Percentiles rank a stretch among this genome's conserved stretches.
Evolutionary conservation across 345 rosid genomes (phyloP).

Genomic region (Lumnitzera racemosa): DNA sequence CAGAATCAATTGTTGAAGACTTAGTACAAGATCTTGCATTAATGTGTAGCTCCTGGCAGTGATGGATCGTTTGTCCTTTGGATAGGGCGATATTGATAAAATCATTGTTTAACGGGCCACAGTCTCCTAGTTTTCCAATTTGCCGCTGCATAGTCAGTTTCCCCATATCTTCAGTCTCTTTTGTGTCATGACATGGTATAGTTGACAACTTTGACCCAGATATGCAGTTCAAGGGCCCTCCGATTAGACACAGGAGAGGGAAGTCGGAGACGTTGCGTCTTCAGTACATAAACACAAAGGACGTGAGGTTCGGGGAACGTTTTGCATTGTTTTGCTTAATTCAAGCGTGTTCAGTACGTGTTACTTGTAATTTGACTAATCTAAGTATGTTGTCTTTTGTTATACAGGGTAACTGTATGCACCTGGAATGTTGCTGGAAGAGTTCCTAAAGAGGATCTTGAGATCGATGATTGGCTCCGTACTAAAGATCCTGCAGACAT

Average conservation of each 20-base stretch:
- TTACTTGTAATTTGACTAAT: slow-evolving; percentile 1
- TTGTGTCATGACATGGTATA: slow-evolving; percentile 6
- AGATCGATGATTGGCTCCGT: slow-evolving; percentile 85
- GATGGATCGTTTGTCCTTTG: no score
- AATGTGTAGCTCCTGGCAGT: no score
- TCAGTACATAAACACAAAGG: slow-evolving; percentile 88
- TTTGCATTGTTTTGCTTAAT: no score
- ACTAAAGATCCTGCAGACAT: slow-evolving; percentile 77
- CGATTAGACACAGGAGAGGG: slow-evolving; percentile 69
- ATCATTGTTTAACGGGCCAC: no score
- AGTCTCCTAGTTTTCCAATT: not conserved
- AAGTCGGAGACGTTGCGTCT: slow-evolving; percentile 89
- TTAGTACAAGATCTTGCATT: no score
- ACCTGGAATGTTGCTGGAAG: slow-evolving; percentile 99
- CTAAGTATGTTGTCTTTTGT: not conserved
- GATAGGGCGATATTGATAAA: no score
- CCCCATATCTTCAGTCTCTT: slow-evolving; percentile 6
- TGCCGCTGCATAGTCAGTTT: not conserved
- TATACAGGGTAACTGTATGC: slow-evolving; percentile 63
- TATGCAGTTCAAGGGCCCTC: slow-evolving; percentile 36
- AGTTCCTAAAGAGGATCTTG: slow-evolving; percentile 62
- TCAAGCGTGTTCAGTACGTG: not conserved
- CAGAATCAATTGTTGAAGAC: no score
- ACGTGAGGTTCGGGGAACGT: slow-evolving; percentile 58
- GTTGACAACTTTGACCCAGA: slow-evolving; percentile 20